Evolutionary conservation across 2,329 filamentous ascomycete genomes (phyloP).

Genomic region (Beauveria sp.): DNA sequence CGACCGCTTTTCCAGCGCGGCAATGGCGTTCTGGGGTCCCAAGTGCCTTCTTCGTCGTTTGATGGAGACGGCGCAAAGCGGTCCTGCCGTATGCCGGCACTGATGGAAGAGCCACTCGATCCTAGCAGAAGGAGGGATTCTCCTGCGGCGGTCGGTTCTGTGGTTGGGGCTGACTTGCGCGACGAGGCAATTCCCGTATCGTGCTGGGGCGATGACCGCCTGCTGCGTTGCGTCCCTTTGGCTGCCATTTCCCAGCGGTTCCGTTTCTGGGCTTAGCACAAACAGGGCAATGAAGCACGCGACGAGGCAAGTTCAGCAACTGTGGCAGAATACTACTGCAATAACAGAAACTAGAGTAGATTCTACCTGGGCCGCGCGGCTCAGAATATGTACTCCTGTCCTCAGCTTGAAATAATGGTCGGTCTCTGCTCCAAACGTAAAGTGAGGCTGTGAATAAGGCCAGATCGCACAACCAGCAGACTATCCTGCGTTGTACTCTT

Average conservation of each 20-base stretch:
- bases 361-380: too few relatives aligned
- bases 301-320: background rate
- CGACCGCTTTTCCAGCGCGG: background rate
- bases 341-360: background rate
- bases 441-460: background rate
- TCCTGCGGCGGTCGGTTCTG: background rate
- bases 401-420: too few relatives aligned
- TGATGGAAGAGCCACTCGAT: background rate
- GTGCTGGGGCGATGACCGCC: background rate
- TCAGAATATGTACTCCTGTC: too few relatives aligned
- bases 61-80: background rate
- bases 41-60: background rate
- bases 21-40: background rate
- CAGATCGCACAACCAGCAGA: background rate
- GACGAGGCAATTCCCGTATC: background rate
- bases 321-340: background rate
- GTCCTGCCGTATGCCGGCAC: background rate
- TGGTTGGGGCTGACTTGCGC: background rate
- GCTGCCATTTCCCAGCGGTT: background rate
- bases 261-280: background rate
- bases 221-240: background rate
- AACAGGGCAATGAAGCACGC: constrained; percentile 10
- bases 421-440: too few relatives aligned
- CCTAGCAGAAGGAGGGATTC: background rate
- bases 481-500: background rate